Evolutionary conservation across 352 stramenopile species (phyloP), one percentile per base, ranked within the genome.

Genomic region (Pythium rishiriense): DNA sequence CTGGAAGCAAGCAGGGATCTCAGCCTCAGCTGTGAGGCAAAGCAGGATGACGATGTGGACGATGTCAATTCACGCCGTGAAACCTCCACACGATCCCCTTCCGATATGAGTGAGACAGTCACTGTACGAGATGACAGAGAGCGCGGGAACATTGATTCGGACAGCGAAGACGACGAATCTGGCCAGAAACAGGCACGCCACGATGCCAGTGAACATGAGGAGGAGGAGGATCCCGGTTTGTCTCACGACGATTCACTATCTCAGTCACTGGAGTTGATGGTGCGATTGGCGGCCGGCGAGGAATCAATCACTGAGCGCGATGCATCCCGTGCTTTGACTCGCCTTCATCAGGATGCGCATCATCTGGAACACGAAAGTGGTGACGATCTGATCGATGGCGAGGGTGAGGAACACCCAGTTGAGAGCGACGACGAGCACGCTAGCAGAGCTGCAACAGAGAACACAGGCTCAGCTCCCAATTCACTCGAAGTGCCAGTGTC

Each of bases 211-310:
- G 14, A n/a, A n/a, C n/a, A n/a, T 11, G 45, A 58, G 35, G 45
- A 28, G 25, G 50, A 42, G 4, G 37, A 54, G 2, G 53, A 61
- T 4, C 17, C 11, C 12, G 48, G 49, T 14, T 12, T 45, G 0
- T 50, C 39, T 5, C 47, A 54, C 19, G 46, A 66, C 4, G 42
- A 56, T 14, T 47, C 21, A 17, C 42, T 66, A 19, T 63, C 62
- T 7, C 54, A 58, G 31, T 64, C 54, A 17, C 29, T 59, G 3
- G 54, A 63, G 21, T 25, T 26, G 22, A 68, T 57, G 61, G 12
- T 64, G 19, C 46, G 54, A n/a, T 9, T 54, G 24, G 33, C 42
- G 17, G 29, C 39, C 22, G 37, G 35, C 42, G 63, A 57, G 42
- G 47, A 64, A 15, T 47, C 50, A 46, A 12, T 43, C 14, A 17